Conservation (phyloP, 2,329 filamentous ascomycete species). For the Ascocoryne sarcoides region DNA sequence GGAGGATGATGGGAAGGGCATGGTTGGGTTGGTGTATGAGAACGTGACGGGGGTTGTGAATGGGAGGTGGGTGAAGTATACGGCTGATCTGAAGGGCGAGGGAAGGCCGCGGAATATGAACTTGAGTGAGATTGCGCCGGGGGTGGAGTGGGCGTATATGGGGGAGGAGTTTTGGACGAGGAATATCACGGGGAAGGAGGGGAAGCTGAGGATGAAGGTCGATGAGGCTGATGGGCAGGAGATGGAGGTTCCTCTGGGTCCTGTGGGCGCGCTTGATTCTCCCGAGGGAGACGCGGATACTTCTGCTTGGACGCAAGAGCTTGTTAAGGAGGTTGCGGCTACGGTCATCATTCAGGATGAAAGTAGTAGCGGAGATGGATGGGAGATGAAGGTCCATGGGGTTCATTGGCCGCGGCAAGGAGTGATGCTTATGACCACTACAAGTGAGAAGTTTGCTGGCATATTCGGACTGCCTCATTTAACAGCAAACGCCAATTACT, state of each 20-base stretch:
- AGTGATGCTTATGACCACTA: constrained; percentile 72
- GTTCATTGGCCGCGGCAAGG: constrained; percentile 81
- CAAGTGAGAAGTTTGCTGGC: constrained; percentile 89
- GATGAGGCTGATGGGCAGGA: constrained; percentile 35
- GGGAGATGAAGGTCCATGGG: constrained; percentile 73
- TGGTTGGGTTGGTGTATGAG: constrained; percentile 22
- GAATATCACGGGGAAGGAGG: constrained; percentile 69
- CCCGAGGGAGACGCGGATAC: constrained; percentile 3
- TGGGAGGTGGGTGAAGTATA: constrained; percentile 25
- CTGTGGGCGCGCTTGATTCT: not conserved
- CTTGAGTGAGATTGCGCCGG: constrained; percentile 54
- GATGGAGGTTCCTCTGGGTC: not conserved
- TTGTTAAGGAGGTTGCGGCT: constrained; percentile 59
- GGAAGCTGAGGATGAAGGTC: constrained; percentile 61
- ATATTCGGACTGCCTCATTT: constrained; percentile 86
- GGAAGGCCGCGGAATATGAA: constrained; percentile 36
- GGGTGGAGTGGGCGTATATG: constrained; percentile 54
- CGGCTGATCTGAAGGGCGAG: constrained; percentile 17
- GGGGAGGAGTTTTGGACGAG: constrained; percentile 53
- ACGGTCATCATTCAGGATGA: constrained; percentile 66
- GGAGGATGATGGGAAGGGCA: constrained; percentile 7
- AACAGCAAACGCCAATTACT: constrained; percentile 46
- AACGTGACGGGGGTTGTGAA: constrained; percentile 29
- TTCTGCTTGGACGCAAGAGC: constrained; percentile 26
- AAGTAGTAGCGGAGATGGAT: constrained; percentile 59